These are phyloP conservation scores for Wickerhamomyces chaumierensis DNA, from an alignment of 805 yeast species.

Conservation along the genomic window DNA sequence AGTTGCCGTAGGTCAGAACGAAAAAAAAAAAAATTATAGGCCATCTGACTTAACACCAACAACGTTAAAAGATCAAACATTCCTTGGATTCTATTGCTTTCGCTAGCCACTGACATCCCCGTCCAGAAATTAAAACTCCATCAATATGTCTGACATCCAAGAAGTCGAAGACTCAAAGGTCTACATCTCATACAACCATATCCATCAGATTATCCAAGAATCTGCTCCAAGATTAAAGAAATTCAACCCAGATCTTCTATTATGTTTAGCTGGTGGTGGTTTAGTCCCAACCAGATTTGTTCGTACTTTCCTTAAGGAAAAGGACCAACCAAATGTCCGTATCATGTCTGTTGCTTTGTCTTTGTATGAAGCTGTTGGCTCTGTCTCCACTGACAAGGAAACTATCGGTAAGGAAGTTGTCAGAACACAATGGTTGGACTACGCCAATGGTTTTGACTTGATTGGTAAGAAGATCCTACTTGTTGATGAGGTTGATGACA, in stretches of 20 bases:
- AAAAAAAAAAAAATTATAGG: too few species aligned
- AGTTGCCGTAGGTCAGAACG: too few species aligned
- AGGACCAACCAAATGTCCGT: slow-evolving; percentile 79
- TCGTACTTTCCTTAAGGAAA: slow-evolving; percentile 82
- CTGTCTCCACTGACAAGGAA: slow-evolving; percentile 47
- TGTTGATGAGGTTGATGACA: slow-evolving; percentile 81
- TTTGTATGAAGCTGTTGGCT: slow-evolving; percentile 71
- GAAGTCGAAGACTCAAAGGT: slow-evolving; percentile 30
- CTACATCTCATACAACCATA: slow-evolving; percentile 72
- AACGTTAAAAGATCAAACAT: too few species aligned
- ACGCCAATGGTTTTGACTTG: slow-evolving; percentile 42
- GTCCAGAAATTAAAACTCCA: too few species aligned
- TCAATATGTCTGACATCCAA: slow-evolving; percentile 14
- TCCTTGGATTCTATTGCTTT: too few species aligned
- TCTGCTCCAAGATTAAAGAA: slow-evolving; percentile 49
- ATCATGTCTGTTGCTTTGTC: slow-evolving; percentile 93
- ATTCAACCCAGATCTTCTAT: slow-evolving; percentile 80
- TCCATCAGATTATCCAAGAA: slow-evolving; percentile 63
- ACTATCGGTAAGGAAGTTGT: slow-evolving; percentile 55
- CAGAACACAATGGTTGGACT: slow-evolving; percentile 79
- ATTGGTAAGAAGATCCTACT: slow-evolving; percentile 63
- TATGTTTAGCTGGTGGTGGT: slow-evolving; percentile 97
- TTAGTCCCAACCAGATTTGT: slow-evolving; percentile 95
- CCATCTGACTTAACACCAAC: too few species aligned
- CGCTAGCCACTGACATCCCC: too few species aligned